phyloP scores from a whole-genome alignment of 202 grass and related monocot species.

The Alloteropsis angusta region DNA sequence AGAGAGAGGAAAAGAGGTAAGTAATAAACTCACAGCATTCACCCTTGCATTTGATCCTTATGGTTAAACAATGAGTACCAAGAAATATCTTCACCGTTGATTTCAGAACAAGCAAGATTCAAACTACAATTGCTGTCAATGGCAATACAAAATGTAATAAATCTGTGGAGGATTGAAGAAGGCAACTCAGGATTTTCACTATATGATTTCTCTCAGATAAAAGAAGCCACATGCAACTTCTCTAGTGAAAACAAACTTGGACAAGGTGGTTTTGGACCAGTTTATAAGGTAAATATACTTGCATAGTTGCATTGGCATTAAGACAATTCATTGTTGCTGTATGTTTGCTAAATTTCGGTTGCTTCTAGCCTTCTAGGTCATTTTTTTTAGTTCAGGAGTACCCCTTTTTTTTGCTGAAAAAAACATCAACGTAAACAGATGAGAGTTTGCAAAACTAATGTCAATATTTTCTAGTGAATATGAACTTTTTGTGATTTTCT shows the following conservation, averaged over 20 bases:
- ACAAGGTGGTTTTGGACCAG: slow-evolving; percentile 33
- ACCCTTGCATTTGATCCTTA: neutral
- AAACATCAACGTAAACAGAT: neutral
- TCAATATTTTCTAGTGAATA: neutral
- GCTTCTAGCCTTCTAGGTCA: too few relatives aligned
- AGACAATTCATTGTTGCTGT: neutral
- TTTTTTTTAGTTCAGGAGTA: neutral
- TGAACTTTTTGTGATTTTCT: neutral
- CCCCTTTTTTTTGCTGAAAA: neutral
- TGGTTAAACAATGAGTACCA: neutral
- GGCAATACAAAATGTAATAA: slow-evolving; percentile 25
- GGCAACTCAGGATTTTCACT: slow-evolving; percentile 17
- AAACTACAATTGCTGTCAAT: neutral
- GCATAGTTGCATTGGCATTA: neutral
- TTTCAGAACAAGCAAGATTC: slow-evolving; percentile 13
- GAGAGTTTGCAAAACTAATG: neutral
- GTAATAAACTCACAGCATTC: neutral
- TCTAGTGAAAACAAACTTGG: slow-evolving; percentile 20
- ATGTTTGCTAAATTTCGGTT: neutral
- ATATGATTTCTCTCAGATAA: slow-evolving; percentile 24
- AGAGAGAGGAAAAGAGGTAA: slow-evolving; percentile 31
- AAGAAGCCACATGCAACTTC: slow-evolving; percentile 14
- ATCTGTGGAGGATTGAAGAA: slow-evolving; percentile 24
- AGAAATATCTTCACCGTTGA: neutral
- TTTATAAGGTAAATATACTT: slow-evolving; percentile 24